A percentile compares a stretch with the other conserved stretches of the same genome.
These are phyloP conservation scores for Pisolithus thermaeus DNA, from an alignment of 1,284 basidiomycete species.

Conservation along the genomic window DNA sequence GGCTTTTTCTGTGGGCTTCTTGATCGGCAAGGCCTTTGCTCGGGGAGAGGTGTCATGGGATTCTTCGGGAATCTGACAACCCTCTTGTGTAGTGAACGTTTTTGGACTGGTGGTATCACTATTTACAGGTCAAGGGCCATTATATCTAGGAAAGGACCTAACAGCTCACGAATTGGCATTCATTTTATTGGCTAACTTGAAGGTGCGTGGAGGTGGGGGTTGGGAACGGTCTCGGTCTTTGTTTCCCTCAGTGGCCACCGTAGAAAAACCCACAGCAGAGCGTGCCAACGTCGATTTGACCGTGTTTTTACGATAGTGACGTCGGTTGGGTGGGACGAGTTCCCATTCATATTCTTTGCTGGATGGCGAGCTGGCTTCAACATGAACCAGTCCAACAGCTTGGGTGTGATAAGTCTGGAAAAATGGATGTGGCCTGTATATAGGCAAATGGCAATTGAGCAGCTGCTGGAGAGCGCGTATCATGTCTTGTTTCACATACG, in stretches of 20 bases:
- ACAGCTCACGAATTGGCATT: not conserved
- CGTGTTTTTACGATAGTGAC: too few relatives aligned
- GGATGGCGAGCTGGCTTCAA: not conserved
- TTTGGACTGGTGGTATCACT: not conserved
- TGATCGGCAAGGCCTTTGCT: too few relatives aligned
- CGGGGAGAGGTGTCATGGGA: too few relatives aligned
- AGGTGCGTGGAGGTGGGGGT: not conserved
- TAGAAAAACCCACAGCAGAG: not conserved
- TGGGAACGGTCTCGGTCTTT: not conserved
- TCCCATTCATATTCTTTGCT: not conserved
- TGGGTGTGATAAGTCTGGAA: constrained; percentile 13
- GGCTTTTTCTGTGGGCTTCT: not conserved
- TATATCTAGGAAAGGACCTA: not conserved
- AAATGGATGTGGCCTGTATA: constrained; percentile 14
- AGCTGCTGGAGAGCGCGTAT: constrained; percentile 7
- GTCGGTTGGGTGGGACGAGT: too few relatives aligned
- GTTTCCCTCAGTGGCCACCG: not conserved
- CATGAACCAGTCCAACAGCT: not conserved
- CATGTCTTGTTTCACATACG: constrained; percentile 12
- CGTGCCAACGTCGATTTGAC: too few relatives aligned
- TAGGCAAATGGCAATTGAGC: constrained; percentile 6
- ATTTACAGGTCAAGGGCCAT: not conserved
- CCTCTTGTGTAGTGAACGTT: too few relatives aligned
- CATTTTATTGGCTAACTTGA: not conserved
- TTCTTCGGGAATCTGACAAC: too few relatives aligned